Evolutionary conservation across 2,329 filamentous ascomycete species (phyloP).

Genomic region (Ophiostoma ips): DNA sequence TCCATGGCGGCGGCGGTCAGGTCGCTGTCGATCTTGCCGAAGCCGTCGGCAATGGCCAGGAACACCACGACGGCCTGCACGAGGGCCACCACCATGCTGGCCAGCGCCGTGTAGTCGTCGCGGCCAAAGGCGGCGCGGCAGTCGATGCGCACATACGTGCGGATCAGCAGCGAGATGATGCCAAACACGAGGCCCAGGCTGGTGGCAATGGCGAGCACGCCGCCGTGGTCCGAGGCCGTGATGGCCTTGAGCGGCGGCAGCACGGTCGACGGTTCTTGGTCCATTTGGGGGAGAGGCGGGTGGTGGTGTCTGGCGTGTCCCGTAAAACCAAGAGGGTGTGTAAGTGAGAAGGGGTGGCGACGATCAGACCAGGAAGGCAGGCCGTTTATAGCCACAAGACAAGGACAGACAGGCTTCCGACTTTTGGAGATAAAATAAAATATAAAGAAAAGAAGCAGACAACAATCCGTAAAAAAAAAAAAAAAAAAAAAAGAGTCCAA

Average conservation of each 20-base stretch:
- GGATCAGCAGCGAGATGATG: constrained; percentile 25
- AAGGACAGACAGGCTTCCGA: too few relatives aligned
- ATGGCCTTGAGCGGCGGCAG: constrained; percentile 23
- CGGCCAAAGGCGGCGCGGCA: constrained; percentile 19
- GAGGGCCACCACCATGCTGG: constrained; percentile 20
- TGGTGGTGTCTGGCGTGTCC: too few relatives aligned
- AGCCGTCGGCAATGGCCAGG: constrained; percentile 23
- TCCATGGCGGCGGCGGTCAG: constrained; percentile 16
- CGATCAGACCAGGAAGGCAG: too few relatives aligned
- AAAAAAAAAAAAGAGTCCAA: too few relatives aligned
- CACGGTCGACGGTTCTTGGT: constrained; percentile 5
- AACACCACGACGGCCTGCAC: constrained; percentile 26
- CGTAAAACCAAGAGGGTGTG: too few relatives aligned
- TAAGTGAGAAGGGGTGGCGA: too few relatives aligned
- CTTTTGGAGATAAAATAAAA: too few relatives aligned
- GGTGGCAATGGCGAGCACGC: constrained; percentile 26
- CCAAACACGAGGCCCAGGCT: constrained; percentile 24
- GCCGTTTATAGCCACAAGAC: too few relatives aligned
- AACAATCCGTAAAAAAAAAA: too few relatives aligned
- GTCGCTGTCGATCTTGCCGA: constrained; percentile 20
- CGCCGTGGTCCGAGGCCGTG: constrained; percentile 25
- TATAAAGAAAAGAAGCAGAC: too few relatives aligned
- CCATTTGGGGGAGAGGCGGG: too few relatives aligned
- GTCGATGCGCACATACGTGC: constrained; percentile 24
- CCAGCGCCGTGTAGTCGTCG: constrained; percentile 22